These are phyloP conservation scores for Pythium sukuiense DNA, from an alignment of 352 stramenopile species.

Conservation along the genomic window DNA sequence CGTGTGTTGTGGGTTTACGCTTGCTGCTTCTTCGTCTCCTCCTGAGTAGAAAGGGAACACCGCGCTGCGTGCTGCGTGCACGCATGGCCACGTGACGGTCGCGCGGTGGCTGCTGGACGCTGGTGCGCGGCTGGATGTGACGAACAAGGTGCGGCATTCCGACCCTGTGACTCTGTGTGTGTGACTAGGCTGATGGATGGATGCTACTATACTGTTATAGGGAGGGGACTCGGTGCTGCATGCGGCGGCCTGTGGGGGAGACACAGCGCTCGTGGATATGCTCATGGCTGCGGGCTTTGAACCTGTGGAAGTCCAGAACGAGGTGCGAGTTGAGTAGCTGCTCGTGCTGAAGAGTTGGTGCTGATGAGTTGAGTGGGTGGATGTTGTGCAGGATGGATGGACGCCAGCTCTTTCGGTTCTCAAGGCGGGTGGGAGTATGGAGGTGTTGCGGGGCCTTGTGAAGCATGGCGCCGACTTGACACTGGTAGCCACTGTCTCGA, in stretches of 20 bases:
- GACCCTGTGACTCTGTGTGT: too few species aligned
- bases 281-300: neutral
- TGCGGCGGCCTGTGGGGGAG: neutral
- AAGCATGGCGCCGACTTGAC: neutral
- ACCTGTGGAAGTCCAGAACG: neutral
- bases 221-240: neutral
- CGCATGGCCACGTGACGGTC: too few species aligned
- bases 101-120: too few species aligned
- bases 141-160: too few species aligned
- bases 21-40: too few species aligned
- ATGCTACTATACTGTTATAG: neutral
- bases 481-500: neutral
- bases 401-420: neutral
- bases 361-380: neutral
- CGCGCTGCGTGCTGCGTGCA: too few species aligned
- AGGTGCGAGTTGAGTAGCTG: neutral
- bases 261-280: neutral
- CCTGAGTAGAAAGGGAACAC: too few species aligned
- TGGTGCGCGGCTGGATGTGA: too few species aligned
- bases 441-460: neutral
- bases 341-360: neutral
- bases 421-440: neutral
- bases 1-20: too few species aligned
- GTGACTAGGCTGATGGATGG: neutral
- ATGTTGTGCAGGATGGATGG: neutral